Percentiles rank a stretch among this genome's conserved stretches.
These are phyloP conservation scores for Neodidymelliopsis sp. DNA, from an alignment of 2,329 filamentous ascomycete genomes.

Conservation along the genomic window DNA sequence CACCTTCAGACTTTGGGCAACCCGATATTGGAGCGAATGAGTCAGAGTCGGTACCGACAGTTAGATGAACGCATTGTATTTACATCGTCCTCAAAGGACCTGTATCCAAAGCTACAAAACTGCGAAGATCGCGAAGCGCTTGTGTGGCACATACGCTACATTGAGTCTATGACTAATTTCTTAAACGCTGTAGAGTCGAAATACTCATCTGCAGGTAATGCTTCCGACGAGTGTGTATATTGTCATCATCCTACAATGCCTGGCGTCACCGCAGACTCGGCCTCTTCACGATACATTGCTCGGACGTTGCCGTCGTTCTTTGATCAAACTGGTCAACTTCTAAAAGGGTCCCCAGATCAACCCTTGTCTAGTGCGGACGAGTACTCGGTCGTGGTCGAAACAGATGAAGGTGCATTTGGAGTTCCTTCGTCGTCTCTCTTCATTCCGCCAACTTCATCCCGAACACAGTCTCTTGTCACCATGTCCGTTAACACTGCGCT, in stretches of 20 bases:
- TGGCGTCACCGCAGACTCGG: not conserved
- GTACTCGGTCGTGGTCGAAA: conserved; percentile 29
- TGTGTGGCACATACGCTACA: conserved; percentile 26
- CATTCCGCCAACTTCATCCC: conserved; percentile 18
- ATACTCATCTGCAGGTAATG: not conserved
- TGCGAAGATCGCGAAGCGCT: conserved; percentile 18
- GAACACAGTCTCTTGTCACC: conserved; percentile 26
- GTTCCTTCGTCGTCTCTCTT: conserved; percentile 27
- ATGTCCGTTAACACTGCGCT: conserved; percentile 25
- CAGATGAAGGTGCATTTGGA: conserved; percentile 24
- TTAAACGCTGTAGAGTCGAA: conserved; percentile 13
- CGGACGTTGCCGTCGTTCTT: conserved; percentile 33
- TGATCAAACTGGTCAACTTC: conserved; percentile 24
- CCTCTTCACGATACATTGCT: conserved; percentile 24
- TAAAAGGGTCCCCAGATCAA: conserved; percentile 21
- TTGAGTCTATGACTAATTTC: conserved; percentile 21
- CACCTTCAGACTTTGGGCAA: conserved; percentile 26
- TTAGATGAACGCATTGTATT: conserved; percentile 4
- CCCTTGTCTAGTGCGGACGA: conserved; percentile 13
- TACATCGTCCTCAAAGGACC: conserved; percentile 1
- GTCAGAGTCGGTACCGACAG: conserved; percentile 5
- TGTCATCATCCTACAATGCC: conserved; percentile 22
- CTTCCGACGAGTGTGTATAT: conserved; percentile 8
- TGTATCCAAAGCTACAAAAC: not conserved
- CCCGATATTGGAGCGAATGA: conserved; percentile 17